Evolutionary conservation across 1,284 basidiomycete species (phyloP).

Genomic region (Austroboletus novae-zelandiae): DNA sequence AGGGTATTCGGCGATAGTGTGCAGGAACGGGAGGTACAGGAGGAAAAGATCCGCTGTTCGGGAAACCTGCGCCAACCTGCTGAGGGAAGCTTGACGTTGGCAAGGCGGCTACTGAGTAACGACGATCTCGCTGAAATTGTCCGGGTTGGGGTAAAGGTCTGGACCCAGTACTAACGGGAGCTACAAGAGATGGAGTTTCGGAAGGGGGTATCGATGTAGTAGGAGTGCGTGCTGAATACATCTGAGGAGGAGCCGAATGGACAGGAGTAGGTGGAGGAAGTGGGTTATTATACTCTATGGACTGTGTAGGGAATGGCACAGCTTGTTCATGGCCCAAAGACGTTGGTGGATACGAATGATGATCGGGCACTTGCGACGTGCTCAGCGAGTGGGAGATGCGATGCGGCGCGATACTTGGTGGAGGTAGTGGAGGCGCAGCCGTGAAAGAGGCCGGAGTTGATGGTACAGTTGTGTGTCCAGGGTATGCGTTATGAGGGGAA

Average conservation of each 20-base stretch:
- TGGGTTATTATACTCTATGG: constrained; percentile 20
- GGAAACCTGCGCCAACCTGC: constrained; percentile 18
- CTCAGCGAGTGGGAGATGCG: constrained; percentile 28
- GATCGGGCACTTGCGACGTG: constrained; percentile 22
- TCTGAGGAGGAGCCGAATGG: constrained; percentile 27
- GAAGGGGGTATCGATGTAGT: constrained; percentile 34
- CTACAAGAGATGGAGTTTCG: constrained; percentile 29
- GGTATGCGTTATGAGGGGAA: constrained; percentile 37
- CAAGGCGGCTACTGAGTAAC: constrained; percentile 37
- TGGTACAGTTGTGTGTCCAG: constrained; percentile 15
- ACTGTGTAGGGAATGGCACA: constrained; percentile 26
- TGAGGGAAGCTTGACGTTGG: constrained; percentile 33
- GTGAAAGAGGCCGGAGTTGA: constrained; percentile 10
- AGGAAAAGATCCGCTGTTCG: constrained; percentile 19
- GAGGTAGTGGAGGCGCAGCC: constrained; percentile 11
- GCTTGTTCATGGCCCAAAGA: constrained; percentile 22
- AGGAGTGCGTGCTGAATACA: constrained; percentile 29
- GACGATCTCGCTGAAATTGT: constrained; percentile 32
- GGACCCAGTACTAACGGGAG: constrained; percentile 40
- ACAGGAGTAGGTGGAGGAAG: constrained; percentile 24
- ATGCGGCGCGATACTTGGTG: constrained; percentile 18
- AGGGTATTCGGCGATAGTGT: constrained; percentile 29
- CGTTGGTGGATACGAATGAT: constrained; percentile 25
- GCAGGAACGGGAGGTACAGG: constrained; percentile 18
- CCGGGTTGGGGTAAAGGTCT: constrained; percentile 54